Evolutionary conservation across 805 yeast genomes (phyloP).

Genomic region (Middelhovenomyces tepae): DNA sequence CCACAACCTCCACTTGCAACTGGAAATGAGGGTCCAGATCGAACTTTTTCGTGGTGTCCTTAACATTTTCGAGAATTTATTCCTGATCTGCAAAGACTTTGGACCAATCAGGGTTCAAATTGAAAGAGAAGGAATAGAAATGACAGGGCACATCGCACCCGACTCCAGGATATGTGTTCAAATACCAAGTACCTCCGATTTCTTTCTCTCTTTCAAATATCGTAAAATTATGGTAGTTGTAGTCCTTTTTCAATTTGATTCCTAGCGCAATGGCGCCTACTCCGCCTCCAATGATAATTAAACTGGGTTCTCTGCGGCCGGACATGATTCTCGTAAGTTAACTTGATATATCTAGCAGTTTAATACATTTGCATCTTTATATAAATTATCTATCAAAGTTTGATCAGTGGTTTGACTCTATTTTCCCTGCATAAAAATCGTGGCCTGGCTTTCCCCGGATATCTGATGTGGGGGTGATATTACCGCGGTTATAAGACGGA

Average conservation of each 20-base stretch:
- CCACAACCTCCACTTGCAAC: conserved; percentile 14
- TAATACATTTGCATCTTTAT: too few species aligned
- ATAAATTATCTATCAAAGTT: too few species aligned
- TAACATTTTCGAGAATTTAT: conserved; percentile 6
- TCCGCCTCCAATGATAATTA: conserved; percentile 13
- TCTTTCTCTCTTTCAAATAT: conserved; percentile 22
- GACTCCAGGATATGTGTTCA: conserved; percentile 10
- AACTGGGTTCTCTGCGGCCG: conserved; percentile 11
- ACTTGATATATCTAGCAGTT: too few species aligned
- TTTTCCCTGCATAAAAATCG: too few species aligned
- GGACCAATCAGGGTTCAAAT: conserved; percentile 10
- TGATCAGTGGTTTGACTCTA: too few species aligned
- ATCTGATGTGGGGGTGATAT: too few species aligned
- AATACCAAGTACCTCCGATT: conserved; percentile 13
- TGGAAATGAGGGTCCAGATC: conserved; percentile 3
- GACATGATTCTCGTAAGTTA: too few species aligned
- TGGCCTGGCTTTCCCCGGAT: too few species aligned
- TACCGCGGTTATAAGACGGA: too few species aligned
- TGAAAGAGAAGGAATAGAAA: conserved; percentile 9
- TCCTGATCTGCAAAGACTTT: conserved; percentile 6
- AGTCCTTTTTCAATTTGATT: conserved; percentile 12
- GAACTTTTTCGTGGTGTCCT: conserved; percentile 7
- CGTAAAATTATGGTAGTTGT: conserved; percentile 11
- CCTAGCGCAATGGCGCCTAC: conserved; percentile 15
- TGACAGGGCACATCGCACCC: conserved; percentile 10